Evolutionary conservation across 192 early-diverging fungal species (phyloP).

Genomic region (Coemansia nantahalensis): DNA sequence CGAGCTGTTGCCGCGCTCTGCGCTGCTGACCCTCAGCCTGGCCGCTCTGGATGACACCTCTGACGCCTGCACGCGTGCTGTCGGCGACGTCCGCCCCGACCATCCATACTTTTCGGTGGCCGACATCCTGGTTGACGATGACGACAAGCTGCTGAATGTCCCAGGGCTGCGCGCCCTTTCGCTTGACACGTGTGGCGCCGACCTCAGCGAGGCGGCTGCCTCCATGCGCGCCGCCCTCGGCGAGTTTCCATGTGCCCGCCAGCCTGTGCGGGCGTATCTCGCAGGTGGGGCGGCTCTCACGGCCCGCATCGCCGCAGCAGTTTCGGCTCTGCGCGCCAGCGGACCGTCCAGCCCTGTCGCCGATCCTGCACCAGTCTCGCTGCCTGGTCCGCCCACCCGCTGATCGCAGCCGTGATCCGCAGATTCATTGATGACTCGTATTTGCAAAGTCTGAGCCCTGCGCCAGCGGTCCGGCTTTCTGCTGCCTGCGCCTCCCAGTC

Average conservation of each 20-base stretch:
- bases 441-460: no score
- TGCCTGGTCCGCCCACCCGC: no score
- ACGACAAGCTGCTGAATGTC: slow-evolving; percentile 14
- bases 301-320: not conserved
- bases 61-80: slow-evolving; percentile 2
- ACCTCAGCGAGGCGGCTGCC: not conserved
- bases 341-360: not conserved
- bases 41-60: slow-evolving; percentile 22
- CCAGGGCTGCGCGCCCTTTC: slow-evolving; percentile 11
- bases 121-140: slow-evolving; percentile 17
- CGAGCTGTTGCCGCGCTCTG: not conserved
- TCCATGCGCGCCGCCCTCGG: slow-evolving; percentile 4
- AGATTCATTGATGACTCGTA: no score
- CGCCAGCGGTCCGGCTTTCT: no score
- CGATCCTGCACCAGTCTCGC: no score
- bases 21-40: slow-evolving; percentile 23
- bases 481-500: no score
- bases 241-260: not conserved
- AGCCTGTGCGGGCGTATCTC: slow-evolving; percentile 1
- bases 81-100: slow-evolving; percentile 7
- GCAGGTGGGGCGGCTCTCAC: not conserved
- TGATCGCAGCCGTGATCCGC: no score
- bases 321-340: not conserved
- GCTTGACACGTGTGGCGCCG: not conserved
- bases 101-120: slow-evolving; percentile 17